phyloP scores from a whole-genome alignment of 2,329 filamentous ascomycete genomes.

The Chrysoporthe cubensis region DNA sequence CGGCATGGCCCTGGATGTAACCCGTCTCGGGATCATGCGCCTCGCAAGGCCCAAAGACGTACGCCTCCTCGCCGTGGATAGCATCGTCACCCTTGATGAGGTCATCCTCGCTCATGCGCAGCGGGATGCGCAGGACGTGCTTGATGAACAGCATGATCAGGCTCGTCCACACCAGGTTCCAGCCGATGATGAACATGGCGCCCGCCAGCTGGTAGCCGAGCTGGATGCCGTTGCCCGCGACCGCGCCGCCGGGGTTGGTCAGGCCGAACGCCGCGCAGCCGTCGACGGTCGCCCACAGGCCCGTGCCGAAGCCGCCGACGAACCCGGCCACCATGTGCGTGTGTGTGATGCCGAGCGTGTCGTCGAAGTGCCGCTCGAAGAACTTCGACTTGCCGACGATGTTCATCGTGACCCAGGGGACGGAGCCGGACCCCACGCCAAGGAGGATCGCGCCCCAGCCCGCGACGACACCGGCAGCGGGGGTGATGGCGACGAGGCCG shows the following conservation, averaged over 20 bases:
- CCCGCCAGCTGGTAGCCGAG: constrained; percentile 42
- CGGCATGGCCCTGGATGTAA: constrained; percentile 34
- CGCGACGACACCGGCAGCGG: constrained; percentile 53
- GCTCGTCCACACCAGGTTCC: constrained; percentile 54
- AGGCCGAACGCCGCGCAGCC: constrained; percentile 51
- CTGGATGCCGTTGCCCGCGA: constrained; percentile 54
- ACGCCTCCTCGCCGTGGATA: constrained; percentile 52
- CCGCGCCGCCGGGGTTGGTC: constrained; percentile 50
- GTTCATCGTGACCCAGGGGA: constrained; percentile 56
- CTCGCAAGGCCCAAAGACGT: constrained; percentile 38
- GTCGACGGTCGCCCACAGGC: constrained; percentile 50
- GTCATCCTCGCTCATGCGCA: constrained; percentile 51
- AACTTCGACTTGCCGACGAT: constrained; percentile 43
- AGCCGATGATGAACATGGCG: constrained; percentile 42
- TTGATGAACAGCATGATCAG: constrained; percentile 55
- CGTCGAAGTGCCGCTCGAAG: constrained; percentile 34
- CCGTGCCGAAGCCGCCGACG: constrained; percentile 49
- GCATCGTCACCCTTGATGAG: constrained; percentile 51
- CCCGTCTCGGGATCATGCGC: constrained; percentile 32
- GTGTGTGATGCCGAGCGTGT: constrained; percentile 35
- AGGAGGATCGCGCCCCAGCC: constrained; percentile 56
- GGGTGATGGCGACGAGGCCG: constrained; percentile 55
- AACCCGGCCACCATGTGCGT: constrained; percentile 53
- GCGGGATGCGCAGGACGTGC: constrained; percentile 50
- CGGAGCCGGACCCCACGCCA: constrained; percentile 46